phyloP scores from a whole-genome alignment of 2,329 filamentous ascomycete species.

The Emericellopsis cladophorae region DNA sequence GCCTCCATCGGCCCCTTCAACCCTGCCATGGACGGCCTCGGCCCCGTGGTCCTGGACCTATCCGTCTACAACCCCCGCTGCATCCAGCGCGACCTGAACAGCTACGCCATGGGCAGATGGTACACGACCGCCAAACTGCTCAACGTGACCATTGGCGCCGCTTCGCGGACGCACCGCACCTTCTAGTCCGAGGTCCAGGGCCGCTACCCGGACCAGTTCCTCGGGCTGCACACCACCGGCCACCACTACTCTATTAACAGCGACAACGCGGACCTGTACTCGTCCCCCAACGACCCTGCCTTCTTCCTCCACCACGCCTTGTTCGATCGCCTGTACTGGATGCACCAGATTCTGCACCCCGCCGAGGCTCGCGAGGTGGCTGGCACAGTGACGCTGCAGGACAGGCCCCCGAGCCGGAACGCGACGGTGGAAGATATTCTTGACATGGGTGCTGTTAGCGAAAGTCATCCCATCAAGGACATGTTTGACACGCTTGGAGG shows the following conservation, averaged over 20 bases:
- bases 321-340: conserved; percentile 8
- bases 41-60: neutral
- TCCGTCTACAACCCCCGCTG: conserved; percentile 27
- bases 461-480: conserved; percentile 7
- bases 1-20: conserved; percentile 16
- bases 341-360: conserved; percentile 8
- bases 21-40: conserved; percentile 5
- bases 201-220: conserved; percentile 11
- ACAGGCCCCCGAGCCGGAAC: conserved; percentile 9
- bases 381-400: conserved; percentile 9
- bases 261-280: conserved; percentile 8
- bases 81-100: conserved; percentile 26
- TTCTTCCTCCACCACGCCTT: conserved; percentile 12
- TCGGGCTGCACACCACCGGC: conserved; percentile 18
- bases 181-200: conserved; percentile 1
- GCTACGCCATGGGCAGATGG: conserved; percentile 3
- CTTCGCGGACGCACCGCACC: neutral
- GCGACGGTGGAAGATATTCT: conserved; percentile 5
- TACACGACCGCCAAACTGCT: conserved; percentile 7
- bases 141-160: conserved; percentile 1
- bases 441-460: conserved; percentile 5
- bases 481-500: conserved; percentile 9
- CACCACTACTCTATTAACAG: conserved; percentile 18
- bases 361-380: conserved; percentile 6
- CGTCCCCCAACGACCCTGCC: conserved; percentile 13